Evolutionary conservation across 225 moss, liverwort and hornwort genomes (phyloP).

Genomic region (Anthoceros angustus): DNA sequence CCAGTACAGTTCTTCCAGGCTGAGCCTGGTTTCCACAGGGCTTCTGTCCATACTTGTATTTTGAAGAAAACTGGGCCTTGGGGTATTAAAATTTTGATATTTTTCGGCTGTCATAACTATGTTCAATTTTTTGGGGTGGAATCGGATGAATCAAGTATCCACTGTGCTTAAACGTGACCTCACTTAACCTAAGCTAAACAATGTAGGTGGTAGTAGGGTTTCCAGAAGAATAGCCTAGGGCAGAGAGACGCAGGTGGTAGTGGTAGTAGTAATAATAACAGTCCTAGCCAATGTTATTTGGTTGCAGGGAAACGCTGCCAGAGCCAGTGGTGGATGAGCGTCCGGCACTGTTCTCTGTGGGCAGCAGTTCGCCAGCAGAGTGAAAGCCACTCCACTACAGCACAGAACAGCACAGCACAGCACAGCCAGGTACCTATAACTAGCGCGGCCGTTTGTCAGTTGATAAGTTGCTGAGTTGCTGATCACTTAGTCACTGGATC

Average conservation of each 20-base stretch:
- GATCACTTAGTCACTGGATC: too few relatives aligned
- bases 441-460: neutral
- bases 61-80: neutral
- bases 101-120: too few relatives aligned
- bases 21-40: neutral
- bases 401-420: neutral
- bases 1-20: neutral
- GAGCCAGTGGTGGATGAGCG: conserved; percentile 3
- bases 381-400: neutral
- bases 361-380: neutral
- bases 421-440: neutral
- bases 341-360: neutral
- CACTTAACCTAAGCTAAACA: too few relatives aligned
- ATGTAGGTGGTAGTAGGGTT: neutral
- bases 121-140: too few relatives aligned
- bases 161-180: too few relatives aligned
- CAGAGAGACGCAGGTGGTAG: neutral
- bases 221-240: neutral
- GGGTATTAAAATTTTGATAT: too few relatives aligned
- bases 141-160: too few relatives aligned
- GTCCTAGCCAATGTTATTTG: neutral
- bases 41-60: conserved; percentile 3
- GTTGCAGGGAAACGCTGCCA: conserved; percentile 1
- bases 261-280: neutral
- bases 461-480: too few relatives aligned